Base-by-base conservation (phyloP, 2,329 filamentous ascomycete species). In the Alternaria sp. region DNA sequence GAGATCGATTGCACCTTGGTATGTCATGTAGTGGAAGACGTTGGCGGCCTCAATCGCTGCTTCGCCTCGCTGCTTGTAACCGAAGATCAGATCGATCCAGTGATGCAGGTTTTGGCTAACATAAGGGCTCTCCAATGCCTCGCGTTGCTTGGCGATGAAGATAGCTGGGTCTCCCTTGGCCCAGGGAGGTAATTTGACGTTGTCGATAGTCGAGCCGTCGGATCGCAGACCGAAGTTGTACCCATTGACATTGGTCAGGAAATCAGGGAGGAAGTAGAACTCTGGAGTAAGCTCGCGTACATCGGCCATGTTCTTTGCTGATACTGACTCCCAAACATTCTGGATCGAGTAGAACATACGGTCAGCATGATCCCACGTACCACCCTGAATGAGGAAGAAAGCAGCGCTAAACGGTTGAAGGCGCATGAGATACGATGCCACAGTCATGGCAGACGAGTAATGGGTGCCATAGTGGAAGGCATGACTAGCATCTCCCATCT, bases 391-490 rank as follows among this genome's bases (percentile, higher is more conserved):
- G 8, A 98, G 83, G 20, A 98, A 87, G 74, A 96, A 98, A 0
- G 95, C 97, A 69, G 98, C 93, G 24, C 97, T 94, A 75, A 98
- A 99, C 0, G 95, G 95, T 51, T 97, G 94, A 16, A 99, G 84
- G 18, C 95, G 90, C 71, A 99, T 97, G 41, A 99, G 85, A 72
- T 97, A 99, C 0, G 94, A 97, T 12, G 93, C 93, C 7, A 99
- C 95, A 60, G 97, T 97, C 95, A 98, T 99, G 7, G 95, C 95
- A 2, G 95, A 98, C 1, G 95, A 98, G 78, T 99, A 99, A 76
- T 99, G 96, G 0, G 96, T 99, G 18, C 95, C 95, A 69, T 98
- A 99, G 75, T 99, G 95, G 76, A 97, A 99, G 0, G 95, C 91
- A 0, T 91, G 90, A 26, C 68, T 70, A 46, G 86, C 84, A 57